Conservation (phyloP, 331 rosid species). For the Quercus phellos region DNA sequence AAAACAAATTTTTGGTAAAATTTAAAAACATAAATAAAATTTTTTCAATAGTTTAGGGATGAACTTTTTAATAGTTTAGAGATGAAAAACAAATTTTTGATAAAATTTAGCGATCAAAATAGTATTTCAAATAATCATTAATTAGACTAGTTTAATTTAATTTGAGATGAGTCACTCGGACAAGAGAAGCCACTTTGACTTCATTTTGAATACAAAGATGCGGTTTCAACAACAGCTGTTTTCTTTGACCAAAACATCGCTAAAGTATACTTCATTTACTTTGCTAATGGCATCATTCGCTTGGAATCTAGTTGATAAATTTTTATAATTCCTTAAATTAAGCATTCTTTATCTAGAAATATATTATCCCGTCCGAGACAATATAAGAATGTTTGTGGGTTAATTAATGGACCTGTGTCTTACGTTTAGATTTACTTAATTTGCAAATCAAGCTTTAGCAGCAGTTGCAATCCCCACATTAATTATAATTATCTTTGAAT, state of each 20-base stretch:
- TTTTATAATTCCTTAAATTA: background rate
- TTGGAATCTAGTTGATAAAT: background rate
- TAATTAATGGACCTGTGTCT: background rate
- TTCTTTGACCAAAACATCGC: background rate
- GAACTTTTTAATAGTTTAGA: too few species aligned
- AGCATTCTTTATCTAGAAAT: background rate
- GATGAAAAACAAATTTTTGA: fast-evolving
- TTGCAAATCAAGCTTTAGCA: background rate
- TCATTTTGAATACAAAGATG: background rate
- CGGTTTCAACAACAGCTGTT: background rate
- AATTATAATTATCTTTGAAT: background rate
- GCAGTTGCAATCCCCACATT: too few species aligned
- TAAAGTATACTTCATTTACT: background rate
- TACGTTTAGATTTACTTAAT: background rate
- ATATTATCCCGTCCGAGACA: background rate
- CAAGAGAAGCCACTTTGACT: background rate
- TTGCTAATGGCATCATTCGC: background rate
- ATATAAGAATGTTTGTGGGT: background rate
- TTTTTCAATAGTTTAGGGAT: too few species aligned
- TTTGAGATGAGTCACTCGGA: background rate
- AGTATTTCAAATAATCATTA: too few species aligned
- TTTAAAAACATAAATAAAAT: too few species aligned
- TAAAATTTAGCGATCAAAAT: too few species aligned
- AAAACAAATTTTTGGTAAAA: too few species aligned
- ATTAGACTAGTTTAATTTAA: background rate